Base-by-base conservation (phyloP, 2,329 filamentous ascomycete species). In the Arthrobotrys entomopaga region DNA sequence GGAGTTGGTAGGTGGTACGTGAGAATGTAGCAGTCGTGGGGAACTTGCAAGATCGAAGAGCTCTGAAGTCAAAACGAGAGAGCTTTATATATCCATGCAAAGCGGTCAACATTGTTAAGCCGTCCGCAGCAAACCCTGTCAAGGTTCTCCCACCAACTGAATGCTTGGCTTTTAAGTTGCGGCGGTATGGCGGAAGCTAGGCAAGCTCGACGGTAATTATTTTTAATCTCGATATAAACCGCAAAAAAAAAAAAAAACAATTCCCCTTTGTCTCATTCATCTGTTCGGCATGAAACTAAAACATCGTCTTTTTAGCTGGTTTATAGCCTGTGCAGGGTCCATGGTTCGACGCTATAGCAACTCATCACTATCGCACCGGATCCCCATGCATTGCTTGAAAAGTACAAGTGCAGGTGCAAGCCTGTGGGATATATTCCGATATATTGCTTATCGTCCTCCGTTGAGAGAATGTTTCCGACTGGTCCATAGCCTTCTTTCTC, bases 61-160 rank as follows among this genome's bases (percentile, higher is more conserved):
- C 70, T 67, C 63, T 74, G 70, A 74, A 74, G 70, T 67, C 67
- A 57, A 67, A 64, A 58, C 70, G 63, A 29, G 57, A 57, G 60
- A 74, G 70, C 70, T 74, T 74, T 74, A 67, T 74, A 74, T 74
- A 74, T 56, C 34, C 42, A 65, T 66, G 38, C 49, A 56, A 56
- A 66, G 49, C 40, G 61, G 49, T 58, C 63, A 59, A 57, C 63
- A 50, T 29, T 34, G 42, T 46, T 46, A 34, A 19, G 42, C 42
- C 42, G 16, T n/a, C 42, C 42, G 15, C 42, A 54, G 48, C 48
- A 53, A 34, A 65, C 69, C 61, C 56, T 63, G 63, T 52, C 40
- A 48, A 48, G 22, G 11, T 48, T 58, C 49, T 11, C 11, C n/a
- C n/a, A 13, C 19, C 46, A 13, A 50, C 46, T 50, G 46, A 16